Evolutionary conservation across 805 yeast species (phyloP), one percentile per base, ranked within the genome.

Genomic region (Saccharomyces paradoxus): DNA sequence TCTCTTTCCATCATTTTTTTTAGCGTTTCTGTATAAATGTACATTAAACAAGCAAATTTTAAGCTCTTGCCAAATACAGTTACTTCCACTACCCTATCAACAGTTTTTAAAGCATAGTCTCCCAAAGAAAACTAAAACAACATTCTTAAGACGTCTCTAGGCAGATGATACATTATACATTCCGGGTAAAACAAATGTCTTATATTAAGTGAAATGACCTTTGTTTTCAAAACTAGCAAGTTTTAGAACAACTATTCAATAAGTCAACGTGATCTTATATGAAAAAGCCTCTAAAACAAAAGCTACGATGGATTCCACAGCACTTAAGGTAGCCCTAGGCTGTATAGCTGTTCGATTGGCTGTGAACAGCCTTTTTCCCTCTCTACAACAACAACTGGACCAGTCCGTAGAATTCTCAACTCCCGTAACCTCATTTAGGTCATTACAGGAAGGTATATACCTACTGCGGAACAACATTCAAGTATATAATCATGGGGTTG

Each of bases 401-500:
- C 57, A 63, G 31, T 57, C 66, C 14, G 71, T 68, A 9, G 70
- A 68, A 54, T 66, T 69, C 50, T 69, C 72, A 3, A 68, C 72
- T 1, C 74, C 74, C 1, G 60, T 69, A 50, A 68, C 68, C 1
- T 68, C 72, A 1, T 68, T 60, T 48, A 63, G 81, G 62, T 75
- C 81, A 44, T 65, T 87, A 46, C 70, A 76, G 60, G 95, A 87
- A 65, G 91, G 91, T 12, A 71, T 87, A 10, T 87, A 79, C 60
- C 76, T 87, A 51, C 70, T 81, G 53, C 67, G 74, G 2, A 78
- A 83, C 61, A 77, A 76, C 22, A 74, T 86, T 51, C 77, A 83
- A 49, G 82, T 89, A 8, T 92, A 89, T 63, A 81, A 81, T 57
- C 97, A 97, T 9, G 95, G 95, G 26, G 82, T 90, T 17, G 85